Percentiles rank a stretch among this genome's conserved stretches.
Evolutionary conservation across 345 rosid species (phyloP).

Genomic region (Corchorus olitorius): DNA sequence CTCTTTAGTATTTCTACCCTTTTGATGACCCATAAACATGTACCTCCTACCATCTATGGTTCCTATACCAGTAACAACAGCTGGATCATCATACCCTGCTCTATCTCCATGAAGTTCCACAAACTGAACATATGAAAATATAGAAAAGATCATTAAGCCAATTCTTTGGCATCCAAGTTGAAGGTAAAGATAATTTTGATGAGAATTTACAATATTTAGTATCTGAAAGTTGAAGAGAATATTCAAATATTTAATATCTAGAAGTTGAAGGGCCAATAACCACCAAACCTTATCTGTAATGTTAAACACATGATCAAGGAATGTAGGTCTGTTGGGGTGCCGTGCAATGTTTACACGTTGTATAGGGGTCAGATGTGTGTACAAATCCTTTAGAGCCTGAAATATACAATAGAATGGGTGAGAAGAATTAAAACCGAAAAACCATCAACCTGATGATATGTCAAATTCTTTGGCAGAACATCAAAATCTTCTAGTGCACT

Average conservation of each 20-base stretch:
- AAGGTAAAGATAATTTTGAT: slow-evolving; percentile 5
- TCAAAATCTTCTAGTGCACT: slow-evolving; percentile 7
- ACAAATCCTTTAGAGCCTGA: slow-evolving; percentile 84
- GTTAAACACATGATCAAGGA: slow-evolving; percentile 90
- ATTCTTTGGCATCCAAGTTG: slow-evolving; percentile 2
- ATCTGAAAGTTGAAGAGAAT: background rate
- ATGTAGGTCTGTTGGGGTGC: slow-evolving; percentile 96
- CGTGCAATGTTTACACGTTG: slow-evolving; percentile 95
- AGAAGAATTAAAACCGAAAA: slow-evolving; percentile 20
- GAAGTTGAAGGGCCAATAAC: slow-evolving; percentile 18
- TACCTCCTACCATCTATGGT: slow-evolving; percentile 78
- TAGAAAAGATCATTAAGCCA: slow-evolving; percentile 16
- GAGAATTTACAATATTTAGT: slow-evolving; percentile 3
- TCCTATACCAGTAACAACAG: slow-evolving; percentile 95
- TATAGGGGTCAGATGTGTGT: slow-evolving; percentile 77
- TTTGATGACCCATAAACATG: slow-evolving; percentile 98
- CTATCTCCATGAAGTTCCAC: slow-evolving; percentile 99
- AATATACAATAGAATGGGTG: slow-evolving; percentile 21
- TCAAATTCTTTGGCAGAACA: background rate
- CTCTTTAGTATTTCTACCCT: slow-evolving; percentile 99
- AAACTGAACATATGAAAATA: slow-evolving; percentile 51
- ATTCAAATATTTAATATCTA: slow-evolving; percentile 2
- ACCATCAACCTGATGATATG: background rate
- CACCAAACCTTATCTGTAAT: slow-evolving; percentile 83
- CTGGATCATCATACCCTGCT: slow-evolving; percentile 98